Evolutionary conservation across 2,329 filamentous ascomycete genomes (phyloP).

Genomic region (Dryadomyces sulphureus): DNA sequence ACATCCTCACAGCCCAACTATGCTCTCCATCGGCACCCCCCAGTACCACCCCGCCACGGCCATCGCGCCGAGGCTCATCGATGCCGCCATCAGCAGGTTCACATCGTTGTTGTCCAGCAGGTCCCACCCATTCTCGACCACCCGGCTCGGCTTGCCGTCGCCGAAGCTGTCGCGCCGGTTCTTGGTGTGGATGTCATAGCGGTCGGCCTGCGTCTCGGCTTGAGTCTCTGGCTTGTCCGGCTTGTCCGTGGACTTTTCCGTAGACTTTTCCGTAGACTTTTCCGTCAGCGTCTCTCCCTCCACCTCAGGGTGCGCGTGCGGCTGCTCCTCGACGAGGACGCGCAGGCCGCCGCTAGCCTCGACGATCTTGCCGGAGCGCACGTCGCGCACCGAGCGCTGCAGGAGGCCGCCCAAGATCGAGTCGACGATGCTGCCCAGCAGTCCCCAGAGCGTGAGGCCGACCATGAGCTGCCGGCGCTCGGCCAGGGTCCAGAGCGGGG

Average conservation of each 20-base stretch:
- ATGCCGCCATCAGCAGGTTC: slow-evolving; percentile 78
- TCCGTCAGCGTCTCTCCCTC: no score
- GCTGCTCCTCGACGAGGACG: slow-evolving; percentile 25
- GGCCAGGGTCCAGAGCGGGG: slow-evolving; percentile 26
- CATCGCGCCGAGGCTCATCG: slow-evolving; percentile 72
- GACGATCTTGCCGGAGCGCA: slow-evolving; percentile 71
- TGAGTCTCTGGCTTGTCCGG: slow-evolving; percentile 4
- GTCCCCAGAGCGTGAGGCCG: slow-evolving; percentile 56
- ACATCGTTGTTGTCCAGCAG: slow-evolving; percentile 90
- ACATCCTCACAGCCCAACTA: slow-evolving; percentile 16
- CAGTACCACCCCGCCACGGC: slow-evolving; percentile 44
- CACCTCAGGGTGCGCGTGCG: slow-evolving; percentile 1
- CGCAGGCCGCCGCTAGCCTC: slow-evolving; percentile 65
- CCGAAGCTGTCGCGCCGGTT: slow-evolving; percentile 37
- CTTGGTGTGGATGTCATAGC: slow-evolving; percentile 33
- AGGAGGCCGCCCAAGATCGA: slow-evolving; percentile 73
- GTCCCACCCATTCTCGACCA: slow-evolving; percentile 53
- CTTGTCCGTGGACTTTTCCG: neutral
- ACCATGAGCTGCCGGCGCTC: slow-evolving; percentile 33
- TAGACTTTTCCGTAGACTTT: neutral
- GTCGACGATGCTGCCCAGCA: slow-evolving; percentile 70
- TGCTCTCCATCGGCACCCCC: slow-evolving; percentile 34
- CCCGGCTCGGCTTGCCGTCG: slow-evolving; percentile 42
- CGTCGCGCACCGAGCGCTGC: slow-evolving; percentile 76
- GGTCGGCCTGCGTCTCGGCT: slow-evolving; percentile 20